A percentile compares a stretch with the other conserved stretches of the same genome.
phyloP scores from a whole-genome alignment of 768 basidiomycete species.

The Podaxis mareebaensis region DNA sequence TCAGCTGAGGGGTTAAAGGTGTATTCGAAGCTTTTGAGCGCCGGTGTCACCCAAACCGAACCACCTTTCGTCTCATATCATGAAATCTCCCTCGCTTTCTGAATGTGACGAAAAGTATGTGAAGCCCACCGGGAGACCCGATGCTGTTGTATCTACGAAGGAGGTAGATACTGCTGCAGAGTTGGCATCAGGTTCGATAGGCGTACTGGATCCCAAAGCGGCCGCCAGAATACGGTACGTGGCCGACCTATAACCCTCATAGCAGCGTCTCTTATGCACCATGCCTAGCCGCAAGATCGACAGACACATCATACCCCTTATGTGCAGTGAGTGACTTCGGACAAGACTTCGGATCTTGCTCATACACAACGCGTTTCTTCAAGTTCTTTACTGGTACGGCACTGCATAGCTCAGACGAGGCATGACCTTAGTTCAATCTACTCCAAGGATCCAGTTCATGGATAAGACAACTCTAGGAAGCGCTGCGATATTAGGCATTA shows the following conservation, averaged over 20 bases:
- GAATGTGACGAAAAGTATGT: constrained; percentile 3
- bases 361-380: constrained; percentile 1
- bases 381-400: constrained; percentile 58
- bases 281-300: constrained; percentile 58
- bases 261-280: neutral
- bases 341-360: neutral
- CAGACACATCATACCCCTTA: constrained; percentile 64
- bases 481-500: constrained; percentile 69
- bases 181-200: constrained; percentile 46
- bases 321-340: constrained; percentile 56
- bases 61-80: neutral
- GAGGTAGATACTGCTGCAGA: constrained; percentile 66
- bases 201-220: constrained; percentile 52
- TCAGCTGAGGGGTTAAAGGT: neutral
- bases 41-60: neutral
- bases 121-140: neutral
- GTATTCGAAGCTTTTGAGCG: neutral
- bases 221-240: constrained; percentile 50
- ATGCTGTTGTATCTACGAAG: constrained; percentile 34
- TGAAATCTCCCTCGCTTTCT: constrained; percentile 3
- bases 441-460: constrained; percentile 73
- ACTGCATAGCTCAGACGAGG: neutral
- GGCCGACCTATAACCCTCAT: neutral
- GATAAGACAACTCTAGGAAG: constrained; percentile 73
- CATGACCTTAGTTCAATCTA: neutral